A percentile compares a stretch with the other conserved stretches of the same genome.
phyloP scores from a whole-genome alignment of 192 early-diverging fungal genomes.

The Backusella australiensis region DNA sequence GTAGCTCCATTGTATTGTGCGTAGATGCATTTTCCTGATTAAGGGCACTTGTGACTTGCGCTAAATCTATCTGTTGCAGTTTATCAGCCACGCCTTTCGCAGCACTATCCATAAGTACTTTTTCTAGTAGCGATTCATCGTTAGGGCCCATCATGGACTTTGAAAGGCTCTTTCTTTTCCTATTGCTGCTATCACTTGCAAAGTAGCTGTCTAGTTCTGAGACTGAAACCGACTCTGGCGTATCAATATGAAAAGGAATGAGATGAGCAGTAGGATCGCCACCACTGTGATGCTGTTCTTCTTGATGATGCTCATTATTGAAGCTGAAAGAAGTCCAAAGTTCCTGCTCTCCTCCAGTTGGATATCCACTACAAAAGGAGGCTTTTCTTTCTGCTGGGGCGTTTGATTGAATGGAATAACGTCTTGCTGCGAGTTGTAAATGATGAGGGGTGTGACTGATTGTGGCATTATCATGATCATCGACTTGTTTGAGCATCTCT shows the following conservation, averaged over 20 bases:
- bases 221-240: slow-evolving; percentile 17
- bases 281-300: background rate
- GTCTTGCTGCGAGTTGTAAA: background rate
- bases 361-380: slow-evolving; percentile 14
- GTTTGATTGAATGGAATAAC: background rate
- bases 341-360: slow-evolving; percentile 18
- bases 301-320: slow-evolving; percentile 33
- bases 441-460: background rate
- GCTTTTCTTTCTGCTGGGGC: background rate
- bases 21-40: background rate
- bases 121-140: slow-evolving; percentile 26
- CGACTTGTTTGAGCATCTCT: slow-evolving; percentile 52
- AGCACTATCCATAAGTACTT: slow-evolving; percentile 25
- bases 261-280: background rate
- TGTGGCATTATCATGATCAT: slow-evolving; percentile 1
- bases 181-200: background rate
- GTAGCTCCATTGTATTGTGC: background rate
- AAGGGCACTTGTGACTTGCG: background rate
- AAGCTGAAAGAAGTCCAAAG: slow-evolving; percentile 34
- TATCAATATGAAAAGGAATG: slow-evolving; percentile 14
- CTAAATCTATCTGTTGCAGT: background rate
- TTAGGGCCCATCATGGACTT: slow-evolving; percentile 1
- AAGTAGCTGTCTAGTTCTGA: slow-evolving; percentile 25
- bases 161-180: background rate
- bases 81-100: slow-evolving; percentile 4